These are phyloP conservation scores for Pholiota conissans DNA, from an alignment of 768 basidiomycete genomes.

Conservation along the genomic window DNA sequence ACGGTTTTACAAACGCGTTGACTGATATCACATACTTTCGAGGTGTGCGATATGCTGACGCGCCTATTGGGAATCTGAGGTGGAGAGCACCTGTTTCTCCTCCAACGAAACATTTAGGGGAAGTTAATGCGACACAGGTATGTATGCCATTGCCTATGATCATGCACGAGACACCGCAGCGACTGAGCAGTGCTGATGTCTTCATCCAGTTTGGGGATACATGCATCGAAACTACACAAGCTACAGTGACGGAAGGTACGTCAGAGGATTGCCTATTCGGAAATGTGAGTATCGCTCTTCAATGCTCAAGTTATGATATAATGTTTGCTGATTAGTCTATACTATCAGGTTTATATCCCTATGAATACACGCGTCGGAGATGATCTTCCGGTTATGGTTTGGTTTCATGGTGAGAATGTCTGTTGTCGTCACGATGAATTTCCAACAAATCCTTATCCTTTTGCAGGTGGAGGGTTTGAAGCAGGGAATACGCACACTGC, in stretches of 20 bases:
- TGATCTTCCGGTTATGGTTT: conserved; percentile 39
- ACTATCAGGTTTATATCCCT: conserved; percentile 34
- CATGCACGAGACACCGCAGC: background rate
- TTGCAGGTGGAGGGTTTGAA: conserved; percentile 42
- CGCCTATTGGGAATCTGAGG: conserved; percentile 40
- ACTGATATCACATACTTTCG: conserved; percentile 35
- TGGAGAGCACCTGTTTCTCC: conserved; percentile 41
- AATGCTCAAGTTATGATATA: no score
- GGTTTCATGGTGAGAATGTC: conserved; percentile 36
- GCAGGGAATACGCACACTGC: conserved; percentile 32
- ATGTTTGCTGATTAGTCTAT: background rate
- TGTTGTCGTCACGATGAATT: background rate
- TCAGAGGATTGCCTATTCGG: conserved; percentile 45
- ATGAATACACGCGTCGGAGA: conserved; percentile 19
- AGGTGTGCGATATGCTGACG: conserved; percentile 44
- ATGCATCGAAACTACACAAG: conserved; percentile 35
- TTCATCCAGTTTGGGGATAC: conserved; percentile 30
- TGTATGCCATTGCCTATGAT: background rate
- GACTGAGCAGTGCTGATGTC: background rate
- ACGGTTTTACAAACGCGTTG: conserved; percentile 27
- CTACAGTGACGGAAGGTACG: conserved; percentile 25
- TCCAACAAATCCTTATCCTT: background rate
- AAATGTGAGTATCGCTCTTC: conserved; percentile 29
- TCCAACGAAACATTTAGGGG: conserved; percentile 34
- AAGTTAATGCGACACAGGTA: conserved; percentile 36